These are phyloP conservation scores for Botrytis galanthina DNA, from an alignment of 2,329 filamentous ascomycete species.

Conservation along the genomic window DNA sequence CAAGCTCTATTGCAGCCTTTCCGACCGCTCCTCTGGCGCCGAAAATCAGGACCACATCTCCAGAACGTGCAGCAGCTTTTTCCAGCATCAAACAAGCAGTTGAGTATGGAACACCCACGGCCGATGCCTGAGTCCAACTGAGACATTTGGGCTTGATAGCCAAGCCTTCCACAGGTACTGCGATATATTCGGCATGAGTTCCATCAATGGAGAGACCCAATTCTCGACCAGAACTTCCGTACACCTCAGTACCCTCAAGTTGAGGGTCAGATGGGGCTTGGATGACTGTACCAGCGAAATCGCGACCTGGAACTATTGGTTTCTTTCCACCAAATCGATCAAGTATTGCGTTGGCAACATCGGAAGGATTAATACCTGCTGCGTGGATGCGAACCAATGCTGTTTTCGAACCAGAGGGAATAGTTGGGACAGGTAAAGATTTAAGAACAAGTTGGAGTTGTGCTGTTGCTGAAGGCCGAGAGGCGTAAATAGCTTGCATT, in stretches of 20 bases:
- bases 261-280: background rate
- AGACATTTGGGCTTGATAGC: background rate
- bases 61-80: background rate
- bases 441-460: background rate
- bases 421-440: background rate
- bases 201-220: background rate
- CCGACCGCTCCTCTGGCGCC: background rate
- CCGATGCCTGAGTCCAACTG: background rate
- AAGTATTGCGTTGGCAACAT: background rate
- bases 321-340: background rate
- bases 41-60: background rate
- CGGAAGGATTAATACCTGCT: background rate
- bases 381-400: background rate
- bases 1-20: background rate
- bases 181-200: background rate
- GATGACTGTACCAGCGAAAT: background rate
- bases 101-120: background rate
- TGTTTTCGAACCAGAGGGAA: background rate
- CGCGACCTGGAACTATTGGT: background rate
- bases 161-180: background rate
- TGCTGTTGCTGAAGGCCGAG: background rate
- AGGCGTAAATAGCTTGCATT: background rate
- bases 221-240: background rate
- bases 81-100: constrained; percentile 1
- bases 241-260: background rate